A percentile compares a stretch with the other conserved stretches of the same genome.
These are phyloP conservation scores for Taiozyma onychis DNA, from an alignment of 1,139 yeast species.

Conservation along the genomic window DNA sequence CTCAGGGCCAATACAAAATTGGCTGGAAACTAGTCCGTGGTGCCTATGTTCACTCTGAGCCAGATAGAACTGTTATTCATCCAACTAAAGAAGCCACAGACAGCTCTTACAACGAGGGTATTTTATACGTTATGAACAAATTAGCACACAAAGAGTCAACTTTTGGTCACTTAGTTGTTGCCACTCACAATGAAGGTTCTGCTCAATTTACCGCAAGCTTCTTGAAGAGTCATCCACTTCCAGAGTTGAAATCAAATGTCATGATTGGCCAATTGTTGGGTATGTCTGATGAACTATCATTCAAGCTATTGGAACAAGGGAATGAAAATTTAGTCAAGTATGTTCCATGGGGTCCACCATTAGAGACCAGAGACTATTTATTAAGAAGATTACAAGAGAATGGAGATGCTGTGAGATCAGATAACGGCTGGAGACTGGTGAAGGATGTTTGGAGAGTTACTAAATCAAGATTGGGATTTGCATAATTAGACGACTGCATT, in stretches of 20 bases:
- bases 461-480: constrained; percentile 30
- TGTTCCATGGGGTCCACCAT: constrained; percentile 98
- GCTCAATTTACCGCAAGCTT: constrained; percentile 59
- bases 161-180: constrained; percentile 84
- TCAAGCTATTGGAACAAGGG: constrained; percentile 59
- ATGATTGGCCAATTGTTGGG: constrained; percentile 91
- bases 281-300: constrained; percentile 90
- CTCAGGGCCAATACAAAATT: constrained; percentile 59
- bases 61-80: constrained; percentile 68
- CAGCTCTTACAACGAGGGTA: constrained; percentile 65
- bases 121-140: constrained; percentile 56
- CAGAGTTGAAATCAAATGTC: constrained; percentile 52
- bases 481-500: not conserved
- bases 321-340: constrained; percentile 80
- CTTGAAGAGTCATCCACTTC: constrained; percentile 32
- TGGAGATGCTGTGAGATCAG: constrained; percentile 89
- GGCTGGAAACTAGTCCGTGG: constrained; percentile 97
- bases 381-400: constrained; percentile 92
- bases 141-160: constrained; percentile 43
- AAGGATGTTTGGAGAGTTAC: constrained; percentile 47
- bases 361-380: constrained; percentile 87
- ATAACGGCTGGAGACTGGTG: constrained; percentile 77
- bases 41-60: constrained; percentile 91
- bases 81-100: constrained; percentile 76
- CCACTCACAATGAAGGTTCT: constrained; percentile 85